phyloP scores from a whole-genome alignment of 139 green algal genomes.

The Desmodesmus armatus region DNA sequence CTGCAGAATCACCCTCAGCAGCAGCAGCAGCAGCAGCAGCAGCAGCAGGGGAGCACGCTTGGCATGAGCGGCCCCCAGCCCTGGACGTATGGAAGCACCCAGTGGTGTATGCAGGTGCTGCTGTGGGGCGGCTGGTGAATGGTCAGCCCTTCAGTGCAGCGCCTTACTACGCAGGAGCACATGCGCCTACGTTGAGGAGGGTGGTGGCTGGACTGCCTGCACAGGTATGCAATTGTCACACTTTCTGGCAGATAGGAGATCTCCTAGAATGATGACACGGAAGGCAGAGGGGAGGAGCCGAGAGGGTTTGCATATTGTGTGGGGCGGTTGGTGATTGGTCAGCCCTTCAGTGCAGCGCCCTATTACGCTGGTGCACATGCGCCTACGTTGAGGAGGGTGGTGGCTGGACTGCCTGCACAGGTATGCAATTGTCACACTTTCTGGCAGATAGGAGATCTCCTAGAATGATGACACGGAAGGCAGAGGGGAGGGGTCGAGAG shows the following conservation, averaged over 20 bases:
- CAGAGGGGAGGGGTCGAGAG: too few species aligned
- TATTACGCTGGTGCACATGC: slow-evolving; percentile 1
- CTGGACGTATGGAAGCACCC: not conserved
- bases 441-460: not conserved
- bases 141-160: slow-evolving; percentile 10
- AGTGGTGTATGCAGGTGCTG: slow-evolving; percentile 13
- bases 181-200: slow-evolving; percentile 12
- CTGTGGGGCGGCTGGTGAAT: slow-evolving; percentile 15
- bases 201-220: slow-evolving; percentile 24
- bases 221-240: slow-evolving; percentile 15
- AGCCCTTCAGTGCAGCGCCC: slow-evolving; percentile 12
- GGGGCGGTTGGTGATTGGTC: slow-evolving; percentile 4
- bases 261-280: not conserved
- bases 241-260: not conserved
- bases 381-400: slow-evolving; percentile 14
- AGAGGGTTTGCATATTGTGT: not conserved
- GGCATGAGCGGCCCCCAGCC: not conserved
- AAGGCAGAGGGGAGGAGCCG: too few species aligned
- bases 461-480: too few species aligned
- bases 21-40: not conserved
- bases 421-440: not conserved
- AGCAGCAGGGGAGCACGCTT: not conserved
- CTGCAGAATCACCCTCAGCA: not conserved
- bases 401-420: slow-evolving; percentile 28
- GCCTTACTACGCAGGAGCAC: not conserved